Evolutionary conservation across 129 eudicot species (phyloP).

Genomic region (Helianthus annuus): HanXRQr2.0-SUNRISE NC_035442.2:162184601-162185100

Average conservation of each 20-base stretch:
- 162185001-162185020: too few species aligned
- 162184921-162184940: too few species aligned
- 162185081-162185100: too few species aligned
- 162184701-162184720: constrained; percentile 29
- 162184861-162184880: neutral
- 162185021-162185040: too few species aligned
- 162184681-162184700: constrained; percentile 98
- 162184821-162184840: constrained; percentile 56
- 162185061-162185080: too few species aligned
- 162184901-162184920: too few species aligned
- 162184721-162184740: constrained; percentile 24
- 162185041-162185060: too few species aligned
- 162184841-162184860: neutral
- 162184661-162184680: constrained; percentile 38
- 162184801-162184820: constrained; percentile 58
- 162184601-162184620: constrained; percentile 6
- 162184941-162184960: too few species aligned
- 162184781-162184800: constrained; percentile 86
- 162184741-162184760: constrained; percentile 35
- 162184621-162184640: neutral
- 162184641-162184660: neutral
- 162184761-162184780: constrained; percentile 76
- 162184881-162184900: neutral
- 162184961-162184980: too few species aligned
- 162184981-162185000: too few species aligned